These are phyloP conservation scores for Rosa rugosa DNA, from an alignment of 306 rosid species.

Conservation along the genomic window DNA sequence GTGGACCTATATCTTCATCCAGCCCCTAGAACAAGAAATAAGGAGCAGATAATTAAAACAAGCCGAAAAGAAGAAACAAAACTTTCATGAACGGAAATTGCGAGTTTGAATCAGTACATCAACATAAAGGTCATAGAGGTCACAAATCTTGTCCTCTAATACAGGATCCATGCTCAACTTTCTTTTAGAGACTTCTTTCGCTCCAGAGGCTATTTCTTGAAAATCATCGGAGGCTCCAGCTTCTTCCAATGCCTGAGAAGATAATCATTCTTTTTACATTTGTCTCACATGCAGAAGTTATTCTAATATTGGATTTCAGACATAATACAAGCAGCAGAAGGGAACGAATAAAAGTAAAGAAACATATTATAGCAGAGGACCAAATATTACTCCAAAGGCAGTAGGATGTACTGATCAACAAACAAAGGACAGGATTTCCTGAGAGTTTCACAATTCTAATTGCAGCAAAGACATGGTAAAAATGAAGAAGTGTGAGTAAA, in stretches of 20 bases:
- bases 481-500: background rate
- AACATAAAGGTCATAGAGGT: constrained; percentile 93
- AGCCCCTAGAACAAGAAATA: constrained; percentile 68
- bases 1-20: constrained; percentile 94
- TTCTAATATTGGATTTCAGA: constrained; percentile 4
- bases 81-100: constrained; percentile 23
- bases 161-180: constrained; percentile 73
- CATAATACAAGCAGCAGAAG: constrained; percentile 18
- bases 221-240: constrained; percentile 59
- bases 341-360: constrained; percentile 2
- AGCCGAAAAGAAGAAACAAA: constrained; percentile 25
- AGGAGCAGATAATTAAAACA: constrained; percentile 15
- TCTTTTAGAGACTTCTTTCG: constrained; percentile 51
- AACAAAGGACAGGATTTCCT: background rate
- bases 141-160: constrained; percentile 97
- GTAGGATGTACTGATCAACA: background rate
- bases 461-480: background rate
- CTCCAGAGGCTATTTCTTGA: constrained; percentile 68
- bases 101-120: constrained; percentile 59
- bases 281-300: constrained; percentile 4
- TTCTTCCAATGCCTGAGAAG: constrained; percentile 53
- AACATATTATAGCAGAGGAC: constrained; percentile 20
- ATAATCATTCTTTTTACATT: constrained; percentile 31
- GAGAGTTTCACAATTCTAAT: background rate
- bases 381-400: constrained; percentile 14